phyloP scores from a whole-genome alignment of 2,329 filamentous ascomycete genomes.

The Curvularia lunata region DNA sequence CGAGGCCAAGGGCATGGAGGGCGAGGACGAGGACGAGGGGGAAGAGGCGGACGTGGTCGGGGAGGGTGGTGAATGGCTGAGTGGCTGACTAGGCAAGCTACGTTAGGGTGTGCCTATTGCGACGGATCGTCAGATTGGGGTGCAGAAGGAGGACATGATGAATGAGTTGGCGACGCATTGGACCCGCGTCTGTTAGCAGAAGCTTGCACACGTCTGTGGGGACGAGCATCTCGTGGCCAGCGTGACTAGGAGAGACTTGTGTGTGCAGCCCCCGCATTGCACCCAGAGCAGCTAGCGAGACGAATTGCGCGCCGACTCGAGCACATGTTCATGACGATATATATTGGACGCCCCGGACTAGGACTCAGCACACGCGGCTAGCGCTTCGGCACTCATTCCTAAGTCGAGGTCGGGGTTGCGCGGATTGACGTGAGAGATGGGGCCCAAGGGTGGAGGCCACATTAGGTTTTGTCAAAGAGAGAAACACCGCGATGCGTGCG shows the following conservation, averaged over 20 bases:
- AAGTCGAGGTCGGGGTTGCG: background rate
- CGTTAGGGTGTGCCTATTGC: background rate
- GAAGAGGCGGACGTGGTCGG: constrained; percentile 32
- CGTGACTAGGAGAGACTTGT: background rate
- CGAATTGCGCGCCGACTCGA: background rate
- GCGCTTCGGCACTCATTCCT: constrained; percentile 16
- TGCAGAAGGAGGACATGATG: background rate
- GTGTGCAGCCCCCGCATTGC: constrained; percentile 2
- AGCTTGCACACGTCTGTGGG: background rate
- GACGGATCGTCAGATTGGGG: background rate
- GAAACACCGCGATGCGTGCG: constrained; percentile 21
- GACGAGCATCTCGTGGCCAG: background rate
- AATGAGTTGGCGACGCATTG: background rate
- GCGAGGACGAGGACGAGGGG: constrained; percentile 25
- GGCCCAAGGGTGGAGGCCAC: constrained; percentile 11
- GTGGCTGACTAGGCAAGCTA: background rate
- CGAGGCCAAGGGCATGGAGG: constrained; percentile 8
- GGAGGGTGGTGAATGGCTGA: constrained; percentile 30
- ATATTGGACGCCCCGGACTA: constrained; percentile 16
- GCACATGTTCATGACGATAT: constrained; percentile 14
- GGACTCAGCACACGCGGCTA: constrained; percentile 26
- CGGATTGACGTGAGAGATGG: constrained; percentile 30
- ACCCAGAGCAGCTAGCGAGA: background rate
- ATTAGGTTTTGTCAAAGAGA: background rate
- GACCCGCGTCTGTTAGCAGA: background rate